phyloP scores from a whole-genome alignment of 2,329 filamentous ascomycete species.

The Colletotrichum aenigma region DNA sequence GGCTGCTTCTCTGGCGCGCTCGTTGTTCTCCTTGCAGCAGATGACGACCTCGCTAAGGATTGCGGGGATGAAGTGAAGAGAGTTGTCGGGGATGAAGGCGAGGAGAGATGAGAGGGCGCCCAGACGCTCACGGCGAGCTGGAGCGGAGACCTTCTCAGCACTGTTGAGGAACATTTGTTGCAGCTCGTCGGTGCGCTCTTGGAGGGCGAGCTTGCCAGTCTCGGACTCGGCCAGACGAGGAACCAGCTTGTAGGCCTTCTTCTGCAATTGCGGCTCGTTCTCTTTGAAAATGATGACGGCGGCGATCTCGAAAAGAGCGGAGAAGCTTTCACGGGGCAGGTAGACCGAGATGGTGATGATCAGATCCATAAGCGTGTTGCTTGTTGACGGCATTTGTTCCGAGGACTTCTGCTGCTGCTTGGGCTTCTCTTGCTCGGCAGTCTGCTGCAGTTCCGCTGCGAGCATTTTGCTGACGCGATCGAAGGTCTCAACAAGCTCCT shows the following conservation, averaged over 20 bases:
- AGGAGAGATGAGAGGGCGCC: conserved; percentile 82
- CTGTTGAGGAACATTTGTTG: conserved; percentile 82
- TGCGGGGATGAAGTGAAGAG: conserved; percentile 91
- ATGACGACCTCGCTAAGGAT: conserved; percentile 95
- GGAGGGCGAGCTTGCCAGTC: conserved; percentile 75
- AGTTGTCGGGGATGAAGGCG: conserved; percentile 74
- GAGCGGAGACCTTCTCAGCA: conserved; percentile 83
- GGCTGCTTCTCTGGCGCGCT: conserved; percentile 86
- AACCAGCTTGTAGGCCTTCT: conserved; percentile 99
- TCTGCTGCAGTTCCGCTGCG: conserved; percentile 67
- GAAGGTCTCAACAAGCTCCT: conserved; percentile 87
- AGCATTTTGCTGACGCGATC: conserved; percentile 85
- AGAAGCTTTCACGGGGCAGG: conserved; percentile 84
- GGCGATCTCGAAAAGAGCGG: conserved; percentile 84
- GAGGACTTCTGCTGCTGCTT: conserved; percentile 59
- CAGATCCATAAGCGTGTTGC: conserved; percentile 94
- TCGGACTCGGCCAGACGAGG: conserved; percentile 86
- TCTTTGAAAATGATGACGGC: conserved; percentile 80
- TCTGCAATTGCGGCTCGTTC: conserved; percentile 90
- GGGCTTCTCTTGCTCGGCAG: conserved; percentile 61
- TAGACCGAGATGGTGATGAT: conserved; percentile 96
- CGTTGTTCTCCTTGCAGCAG: conserved; percentile 96
- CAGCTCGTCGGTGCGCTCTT: conserved; percentile 76
- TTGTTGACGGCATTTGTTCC: conserved; percentile 86
- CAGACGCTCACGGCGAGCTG: conserved; percentile 84